Evolutionary conservation across 768 basidiomycete species (phyloP).

Genomic region (Serpula lacrymans): DNA sequence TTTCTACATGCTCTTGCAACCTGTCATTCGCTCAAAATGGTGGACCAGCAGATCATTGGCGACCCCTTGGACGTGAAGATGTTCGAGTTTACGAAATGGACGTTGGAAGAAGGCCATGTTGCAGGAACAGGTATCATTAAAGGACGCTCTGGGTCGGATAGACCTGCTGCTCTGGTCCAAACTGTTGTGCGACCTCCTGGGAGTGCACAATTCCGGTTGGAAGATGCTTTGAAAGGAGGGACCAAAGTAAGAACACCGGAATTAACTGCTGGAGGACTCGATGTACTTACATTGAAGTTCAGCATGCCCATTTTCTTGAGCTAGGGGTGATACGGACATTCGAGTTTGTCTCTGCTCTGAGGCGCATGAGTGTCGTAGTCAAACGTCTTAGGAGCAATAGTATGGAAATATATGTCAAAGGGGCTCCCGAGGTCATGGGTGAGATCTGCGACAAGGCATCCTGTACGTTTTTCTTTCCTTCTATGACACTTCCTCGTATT

Average conservation of each 20-base stretch:
- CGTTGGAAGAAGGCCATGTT: slow-evolving; percentile 83
- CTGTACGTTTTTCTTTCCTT: slow-evolving; percentile 50
- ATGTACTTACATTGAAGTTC: slow-evolving; percentile 2
- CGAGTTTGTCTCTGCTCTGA: slow-evolving; percentile 90
- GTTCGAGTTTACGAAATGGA: slow-evolving; percentile 98
- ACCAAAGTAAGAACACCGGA: slow-evolving; percentile 63
- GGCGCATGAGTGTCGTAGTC: slow-evolving; percentile 97
- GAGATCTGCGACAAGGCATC: slow-evolving; percentile 92
- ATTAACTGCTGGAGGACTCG: no score
- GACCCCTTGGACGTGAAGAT: slow-evolving; percentile 97
- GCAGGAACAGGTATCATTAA: slow-evolving; percentile 72
- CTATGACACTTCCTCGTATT: slow-evolving; percentile 11
- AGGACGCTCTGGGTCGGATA: slow-evolving; percentile 54
- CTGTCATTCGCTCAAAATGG: slow-evolving; percentile 91
- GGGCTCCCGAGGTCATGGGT: slow-evolving; percentile 97
- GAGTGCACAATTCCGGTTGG: slow-evolving; percentile 83
- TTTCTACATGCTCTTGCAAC: slow-evolving; percentile 93
- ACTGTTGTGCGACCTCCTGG: slow-evolving; percentile 95
- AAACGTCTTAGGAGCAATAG: slow-evolving; percentile 89
- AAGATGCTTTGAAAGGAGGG: slow-evolving; percentile 87
- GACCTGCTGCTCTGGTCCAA: slow-evolving; percentile 88
- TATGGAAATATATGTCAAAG: slow-evolving; percentile 99
- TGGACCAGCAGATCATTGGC: slow-evolving; percentile 85
- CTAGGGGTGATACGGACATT: slow-evolving; percentile 94
- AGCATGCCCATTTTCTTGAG: slow-evolving; percentile 98